Conservation (phyloP, 1,139 yeast species). For the Yamadazyma membranifaciens region DNA sequence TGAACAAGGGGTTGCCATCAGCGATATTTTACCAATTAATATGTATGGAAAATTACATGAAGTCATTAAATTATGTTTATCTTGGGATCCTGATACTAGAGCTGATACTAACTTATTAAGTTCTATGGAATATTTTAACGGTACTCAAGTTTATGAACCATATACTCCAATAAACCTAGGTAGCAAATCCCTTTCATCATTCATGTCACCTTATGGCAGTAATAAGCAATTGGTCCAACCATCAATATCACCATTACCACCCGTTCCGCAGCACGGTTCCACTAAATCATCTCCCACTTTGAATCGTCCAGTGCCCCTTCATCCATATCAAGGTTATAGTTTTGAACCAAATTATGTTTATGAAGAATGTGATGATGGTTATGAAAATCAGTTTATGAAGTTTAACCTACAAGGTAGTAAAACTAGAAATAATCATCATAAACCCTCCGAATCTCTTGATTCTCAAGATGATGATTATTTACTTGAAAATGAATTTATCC, state of each 20-base stretch:
- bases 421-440: not conserved
- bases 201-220: no score
- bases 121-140: conserved; percentile 52
- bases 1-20: conserved; percentile 26
- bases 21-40: conserved; percentile 26
- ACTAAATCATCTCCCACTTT: not conserved
- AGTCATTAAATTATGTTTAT: conserved; percentile 55
- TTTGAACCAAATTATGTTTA: conserved; percentile 12
- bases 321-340: not conserved
- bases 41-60: conserved; percentile 36
- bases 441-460: not conserved
- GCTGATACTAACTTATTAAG: conserved; percentile 46
- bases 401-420: conserved; percentile 1
- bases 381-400: conserved; percentile 22
- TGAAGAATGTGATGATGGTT: conserved; percentile 27
- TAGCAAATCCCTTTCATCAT: not conserved
- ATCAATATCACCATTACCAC: not conserved
- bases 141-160: conserved; percentile 22
- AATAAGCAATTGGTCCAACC: not conserved
- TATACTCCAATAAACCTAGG: not conserved
- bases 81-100: conserved; percentile 65
- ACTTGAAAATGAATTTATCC: not conserved
- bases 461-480: conserved; percentile 4
- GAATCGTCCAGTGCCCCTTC: not conserved
- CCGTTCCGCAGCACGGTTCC: not conserved